Evolutionary conservation across 805 yeast species (phyloP).

Genomic region (Nakazawaea wickerhamii): DNA sequence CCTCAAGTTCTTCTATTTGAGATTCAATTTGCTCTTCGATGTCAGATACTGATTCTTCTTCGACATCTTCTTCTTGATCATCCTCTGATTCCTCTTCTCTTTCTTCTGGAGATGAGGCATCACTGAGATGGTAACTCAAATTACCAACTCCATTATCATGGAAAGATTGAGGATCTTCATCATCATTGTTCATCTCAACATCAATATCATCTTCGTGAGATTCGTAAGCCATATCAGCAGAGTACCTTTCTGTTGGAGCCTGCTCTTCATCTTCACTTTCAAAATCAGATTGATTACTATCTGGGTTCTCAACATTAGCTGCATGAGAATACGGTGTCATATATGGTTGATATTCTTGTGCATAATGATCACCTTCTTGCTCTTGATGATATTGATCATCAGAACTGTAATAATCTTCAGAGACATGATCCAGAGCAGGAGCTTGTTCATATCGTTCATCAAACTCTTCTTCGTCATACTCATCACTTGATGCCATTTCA

Average conservation of each 20-base stretch:
- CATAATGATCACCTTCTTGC: neutral
- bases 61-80: conserved; percentile 13
- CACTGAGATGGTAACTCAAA: conserved; percentile 2
- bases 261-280: conserved; percentile 8
- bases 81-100: conserved; percentile 1
- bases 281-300: neutral
- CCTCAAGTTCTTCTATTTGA: neutral
- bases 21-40: neutral
- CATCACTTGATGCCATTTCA: neutral
- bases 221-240: neutral
- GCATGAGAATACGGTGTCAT: conserved; percentile 1
- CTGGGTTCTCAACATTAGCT: neutral
- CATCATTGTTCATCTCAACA: conserved; percentile 1
- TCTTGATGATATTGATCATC: neutral
- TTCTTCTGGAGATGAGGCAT: conserved; percentile 2
- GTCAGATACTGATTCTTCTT: conserved; percentile 13
- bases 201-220: neutral
- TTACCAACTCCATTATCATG: neutral
- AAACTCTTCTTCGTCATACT: conserved; percentile 14
- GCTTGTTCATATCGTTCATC: conserved; percentile 2
- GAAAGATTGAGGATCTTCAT: neutral
- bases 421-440: neutral
- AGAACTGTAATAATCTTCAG: neutral
- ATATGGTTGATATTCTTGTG: conserved; percentile 1
- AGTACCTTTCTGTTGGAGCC: conserved; percentile 10